Evolutionary conservation across 306 rosid species (phyloP).

Genomic region (Crotalaria pallida): DNA sequence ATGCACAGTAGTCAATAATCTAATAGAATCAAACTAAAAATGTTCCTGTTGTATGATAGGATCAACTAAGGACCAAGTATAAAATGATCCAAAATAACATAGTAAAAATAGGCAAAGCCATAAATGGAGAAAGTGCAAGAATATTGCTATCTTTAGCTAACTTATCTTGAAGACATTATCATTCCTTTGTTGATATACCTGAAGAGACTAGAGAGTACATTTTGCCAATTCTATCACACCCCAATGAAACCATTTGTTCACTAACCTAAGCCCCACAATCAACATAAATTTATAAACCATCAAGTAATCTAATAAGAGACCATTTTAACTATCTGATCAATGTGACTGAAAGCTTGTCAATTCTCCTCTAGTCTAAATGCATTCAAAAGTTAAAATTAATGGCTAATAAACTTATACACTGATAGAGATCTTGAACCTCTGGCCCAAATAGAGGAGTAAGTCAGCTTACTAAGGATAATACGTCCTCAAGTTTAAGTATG

Average conservation of each 20-base stretch:
- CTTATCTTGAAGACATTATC: not conserved
- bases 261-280: not conserved
- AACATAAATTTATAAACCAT: not conserved
- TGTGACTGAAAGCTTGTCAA: constrained; percentile 1
- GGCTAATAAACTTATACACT: no score
- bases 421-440: no score
- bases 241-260: not conserved
- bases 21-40: no score
- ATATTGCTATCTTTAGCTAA: not conserved
- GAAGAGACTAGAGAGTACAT: not conserved
- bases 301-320: not conserved
- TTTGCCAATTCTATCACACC: not conserved
- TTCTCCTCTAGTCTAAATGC: no score
- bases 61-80: no score
- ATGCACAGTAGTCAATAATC: no score
- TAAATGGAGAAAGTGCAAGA: not conserved
- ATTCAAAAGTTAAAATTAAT: not conserved
- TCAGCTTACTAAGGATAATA: no score
- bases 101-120: no score
- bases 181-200: not conserved
- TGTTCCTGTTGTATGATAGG: no score
- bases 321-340: not conserved
- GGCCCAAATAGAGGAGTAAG: no score
- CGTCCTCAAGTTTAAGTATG: no score
- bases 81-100: no score